Base-by-base conservation (phyloP, 1,284 basidiomycete species). In the Takashimella koratensis region DNA sequence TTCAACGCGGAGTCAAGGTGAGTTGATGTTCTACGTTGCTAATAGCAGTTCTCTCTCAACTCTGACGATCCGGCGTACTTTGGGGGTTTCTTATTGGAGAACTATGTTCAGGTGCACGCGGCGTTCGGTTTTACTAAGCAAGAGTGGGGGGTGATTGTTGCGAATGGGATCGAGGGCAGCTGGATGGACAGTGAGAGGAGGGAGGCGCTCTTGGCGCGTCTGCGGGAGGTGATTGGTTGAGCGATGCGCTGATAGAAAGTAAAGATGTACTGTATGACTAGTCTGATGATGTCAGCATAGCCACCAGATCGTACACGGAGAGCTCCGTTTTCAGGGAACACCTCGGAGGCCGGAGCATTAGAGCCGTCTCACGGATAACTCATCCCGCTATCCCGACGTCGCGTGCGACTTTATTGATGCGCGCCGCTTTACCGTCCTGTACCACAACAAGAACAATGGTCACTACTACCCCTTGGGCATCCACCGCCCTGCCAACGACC, bases 11-110 rank as follows among this genome's bases (percentile, higher is more conserved):
- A 3, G 52, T 67, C 30, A 56, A 52, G 42, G 54, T 51, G 24
- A 47, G 54, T 51, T 0, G 20, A 11, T 19, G 11, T n/a, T 6
- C 43, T 11, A 19, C 19, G 6, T 20, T 20, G 19, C 43, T 23
- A 20, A 43, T 20, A 23, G 16, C 45, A 55, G 43, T 67, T 67
- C 53, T 61, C 58, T 3, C 52, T 67, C 53, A 67, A 67, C 48
- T 57, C 56, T 13, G 65, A 67, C 46, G 65, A 67, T 51, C 65
- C 65, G 5, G 53, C 62, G 2, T 65, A 61, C 50, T 63, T 66
- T 22, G 63, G 60, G 19, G 60, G 52, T 22, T 67, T 57, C 56
- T 41, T 64, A 25, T 49, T 59, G 46, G 62, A 59, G 36, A 61
- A 64, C 54, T 67, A 62, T 52, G 19, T 60, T 22, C 59, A 56